These are phyloP conservation scores for Platanus orientalis DNA, from an alignment of 164 flowering plant species.

Conservation along the genomic window DNA sequence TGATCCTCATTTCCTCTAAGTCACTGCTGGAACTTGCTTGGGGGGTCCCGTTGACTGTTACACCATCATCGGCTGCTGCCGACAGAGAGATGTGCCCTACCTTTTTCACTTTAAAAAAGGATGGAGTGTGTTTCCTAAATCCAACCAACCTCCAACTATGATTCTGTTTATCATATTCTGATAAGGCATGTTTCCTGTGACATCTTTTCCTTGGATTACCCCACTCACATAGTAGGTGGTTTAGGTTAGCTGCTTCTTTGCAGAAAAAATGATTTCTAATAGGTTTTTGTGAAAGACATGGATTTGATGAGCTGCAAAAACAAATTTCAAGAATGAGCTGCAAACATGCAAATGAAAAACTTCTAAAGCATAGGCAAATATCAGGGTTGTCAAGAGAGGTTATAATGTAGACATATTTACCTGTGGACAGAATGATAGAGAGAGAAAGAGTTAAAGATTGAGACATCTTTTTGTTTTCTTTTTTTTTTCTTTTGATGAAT, in stretches of 20 bases:
- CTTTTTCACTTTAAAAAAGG: conserved; percentile 36
- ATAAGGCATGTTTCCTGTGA: conserved; percentile 24
- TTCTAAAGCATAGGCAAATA: not conserved
- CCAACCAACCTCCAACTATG: conserved; percentile 21
- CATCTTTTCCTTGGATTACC: conserved; percentile 39
- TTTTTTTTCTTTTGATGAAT: too few species aligned
- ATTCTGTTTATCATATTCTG: conserved; percentile 20
- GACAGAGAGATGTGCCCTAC: conserved; percentile 19
- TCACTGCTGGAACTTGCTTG: conserved; percentile 45
- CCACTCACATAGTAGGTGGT: conserved; percentile 27
- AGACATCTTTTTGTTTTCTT: too few species aligned
- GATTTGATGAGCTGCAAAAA: conserved; percentile 54
- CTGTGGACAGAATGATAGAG: not conserved
- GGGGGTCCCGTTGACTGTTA: conserved; percentile 69
- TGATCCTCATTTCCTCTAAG: conserved; percentile 64
- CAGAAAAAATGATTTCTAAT: conserved; percentile 24
- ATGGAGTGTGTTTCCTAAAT: conserved; percentile 18
- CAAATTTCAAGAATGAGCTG: conserved; percentile 12
- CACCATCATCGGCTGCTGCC: conserved; percentile 82
- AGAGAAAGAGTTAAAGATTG: too few species aligned
- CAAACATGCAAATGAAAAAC: not conserved
- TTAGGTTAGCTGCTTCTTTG: conserved; percentile 28
- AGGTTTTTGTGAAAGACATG: conserved; percentile 35
- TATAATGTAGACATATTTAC: not conserved
- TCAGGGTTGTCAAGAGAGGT: not conserved